Percentiles rank a stretch among this genome's conserved stretches.
phyloP scores from a whole-genome alignment of 495 filamentous ascomycete species.

The Astrothelium macrocarpum region DNA sequence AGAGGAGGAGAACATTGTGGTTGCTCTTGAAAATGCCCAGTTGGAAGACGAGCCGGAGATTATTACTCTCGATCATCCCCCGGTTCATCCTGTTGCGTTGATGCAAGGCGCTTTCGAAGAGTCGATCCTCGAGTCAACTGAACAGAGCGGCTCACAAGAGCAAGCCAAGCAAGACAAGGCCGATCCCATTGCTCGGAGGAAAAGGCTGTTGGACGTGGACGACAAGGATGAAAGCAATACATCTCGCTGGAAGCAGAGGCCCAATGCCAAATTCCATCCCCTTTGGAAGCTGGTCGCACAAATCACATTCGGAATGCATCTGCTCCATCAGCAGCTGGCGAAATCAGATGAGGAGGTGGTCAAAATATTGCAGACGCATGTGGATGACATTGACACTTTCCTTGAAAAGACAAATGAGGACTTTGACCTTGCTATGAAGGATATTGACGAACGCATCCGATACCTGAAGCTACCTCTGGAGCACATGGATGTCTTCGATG shows the following conservation, averaged over 20 bases:
- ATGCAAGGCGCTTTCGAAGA: constrained; percentile 93
- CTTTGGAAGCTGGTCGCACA: constrained; percentile 86
- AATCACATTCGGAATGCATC: constrained; percentile 85
- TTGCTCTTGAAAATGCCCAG: constrained; percentile 9
- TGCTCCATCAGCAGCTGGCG: constrained; percentile 74
- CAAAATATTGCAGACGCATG: constrained; percentile 80
- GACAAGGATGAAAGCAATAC: constrained; percentile 56
- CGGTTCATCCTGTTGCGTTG: constrained; percentile 66
- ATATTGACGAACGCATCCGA: constrained; percentile 72
- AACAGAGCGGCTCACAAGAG: constrained; percentile 22
- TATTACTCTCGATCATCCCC: constrained; percentile 32
- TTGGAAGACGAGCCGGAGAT: constrained; percentile 15
- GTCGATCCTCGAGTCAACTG: constrained; percentile 66
- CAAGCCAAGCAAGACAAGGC: constrained; percentile 28
- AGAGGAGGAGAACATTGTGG: constrained; percentile 14
- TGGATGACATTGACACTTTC: constrained; percentile 88
- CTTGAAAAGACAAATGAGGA: constrained; percentile 77
- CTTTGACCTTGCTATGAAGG: constrained; percentile 66
- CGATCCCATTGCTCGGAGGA: constrained; percentile 54
- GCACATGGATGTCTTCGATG: constrained; percentile 75
- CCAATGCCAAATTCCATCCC: constrained; percentile 65
- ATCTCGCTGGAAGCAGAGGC: constrained; percentile 62
- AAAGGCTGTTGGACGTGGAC: constrained; percentile 56
- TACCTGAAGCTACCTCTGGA: constrained; percentile 75
- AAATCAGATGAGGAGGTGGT: constrained; percentile 82